A percentile compares a stretch with the other conserved stretches of the same genome.
Conservation (phyloP, 2,329 filamentous ascomycete species). For the Cladosporium austrohemisphaericum region DNA sequence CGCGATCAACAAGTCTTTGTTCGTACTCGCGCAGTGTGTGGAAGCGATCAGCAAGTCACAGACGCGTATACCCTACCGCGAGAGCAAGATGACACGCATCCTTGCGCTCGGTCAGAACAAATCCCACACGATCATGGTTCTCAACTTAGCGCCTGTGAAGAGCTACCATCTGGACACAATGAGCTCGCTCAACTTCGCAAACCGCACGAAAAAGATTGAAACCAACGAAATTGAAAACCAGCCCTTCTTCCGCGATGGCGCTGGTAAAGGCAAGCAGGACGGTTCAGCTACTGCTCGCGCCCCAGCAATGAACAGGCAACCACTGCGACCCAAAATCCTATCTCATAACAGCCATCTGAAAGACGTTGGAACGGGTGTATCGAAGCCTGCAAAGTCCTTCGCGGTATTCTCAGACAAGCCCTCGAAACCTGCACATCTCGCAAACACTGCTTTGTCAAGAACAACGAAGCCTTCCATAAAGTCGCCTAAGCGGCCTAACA, state of each 20-base stretch:
- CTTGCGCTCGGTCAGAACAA: slow-evolving; percentile 86
- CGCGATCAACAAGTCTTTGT: slow-evolving; percentile 98
- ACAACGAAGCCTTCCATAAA: slow-evolving; percentile 20
- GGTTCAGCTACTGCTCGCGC: slow-evolving; percentile 34
- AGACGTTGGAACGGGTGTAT: slow-evolving; percentile 49
- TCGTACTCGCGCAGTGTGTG: slow-evolving; percentile 96
- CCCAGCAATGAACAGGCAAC: slow-evolving; percentile 57
- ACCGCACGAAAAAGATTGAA: slow-evolving; percentile 98
- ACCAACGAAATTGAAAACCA: slow-evolving; percentile 98
- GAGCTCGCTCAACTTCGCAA: slow-evolving; percentile 94
- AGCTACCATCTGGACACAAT: slow-evolving; percentile 97
- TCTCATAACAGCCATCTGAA: slow-evolving; percentile 63
- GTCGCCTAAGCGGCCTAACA: slow-evolving; percentile 36
- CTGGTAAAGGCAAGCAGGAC: slow-evolving; percentile 35
- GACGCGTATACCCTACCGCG: slow-evolving; percentile 93
- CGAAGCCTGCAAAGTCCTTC: slow-evolving; percentile 78
- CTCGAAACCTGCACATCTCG: slow-evolving; percentile 40
- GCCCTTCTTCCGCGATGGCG: slow-evolving; percentile 61
- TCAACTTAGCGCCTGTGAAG: slow-evolving; percentile 84
- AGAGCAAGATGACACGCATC: slow-evolving; percentile 92
- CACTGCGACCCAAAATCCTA: slow-evolving; percentile 71
- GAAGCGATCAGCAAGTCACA: slow-evolving; percentile 89
- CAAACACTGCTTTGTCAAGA: slow-evolving; percentile 26
- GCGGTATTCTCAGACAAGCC: slow-evolving; percentile 77
- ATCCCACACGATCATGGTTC: slow-evolving; percentile 99